Evolutionary conservation across 768 basidiomycete genomes (phyloP).

Genomic region (Lactifluus hygrophoroides): DNA sequence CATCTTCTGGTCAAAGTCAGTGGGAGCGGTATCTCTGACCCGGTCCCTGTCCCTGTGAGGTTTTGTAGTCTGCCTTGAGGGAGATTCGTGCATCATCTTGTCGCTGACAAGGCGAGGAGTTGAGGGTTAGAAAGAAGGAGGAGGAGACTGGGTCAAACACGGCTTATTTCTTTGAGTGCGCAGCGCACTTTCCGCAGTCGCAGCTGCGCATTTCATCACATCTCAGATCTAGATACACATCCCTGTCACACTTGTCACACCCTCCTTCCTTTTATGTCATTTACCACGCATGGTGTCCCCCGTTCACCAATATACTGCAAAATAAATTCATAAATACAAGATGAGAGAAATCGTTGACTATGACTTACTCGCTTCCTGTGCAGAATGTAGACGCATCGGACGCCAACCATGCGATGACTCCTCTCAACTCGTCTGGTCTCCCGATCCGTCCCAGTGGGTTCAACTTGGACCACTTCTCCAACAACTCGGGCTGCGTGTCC

Average conservation of each 20-base stretch:
- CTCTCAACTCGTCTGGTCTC: conserved; percentile 62
- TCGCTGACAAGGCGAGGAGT: background rate
- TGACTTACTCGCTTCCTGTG: conserved; percentile 72
- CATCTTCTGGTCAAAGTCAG: conserved; percentile 54
- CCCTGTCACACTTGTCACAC: background rate
- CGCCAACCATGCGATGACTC: conserved; percentile 63
- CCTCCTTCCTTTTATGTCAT: background rate
- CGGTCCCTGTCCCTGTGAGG: conserved; percentile 31
- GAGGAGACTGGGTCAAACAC: too few species aligned
- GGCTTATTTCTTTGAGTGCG: background rate
- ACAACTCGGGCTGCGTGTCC: conserved; percentile 52
- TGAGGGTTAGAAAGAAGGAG: too few species aligned
- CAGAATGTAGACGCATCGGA: conserved; percentile 71
- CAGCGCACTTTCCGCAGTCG: conserved; percentile 19
- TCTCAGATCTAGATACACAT: conserved; percentile 7
- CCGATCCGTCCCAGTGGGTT: conserved; percentile 70
- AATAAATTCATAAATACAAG: background rate
- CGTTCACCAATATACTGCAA: conserved; percentile 48
- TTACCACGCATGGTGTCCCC: conserved; percentile 59
- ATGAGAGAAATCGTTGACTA: background rate
- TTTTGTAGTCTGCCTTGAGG: conserved; percentile 16
- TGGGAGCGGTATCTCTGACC: conserved; percentile 30
- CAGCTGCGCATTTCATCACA: conserved; percentile 14
- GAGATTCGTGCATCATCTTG: background rate
- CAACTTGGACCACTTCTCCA: conserved; percentile 56